Conservation (phyloP, 306 rosid genomes). For the Cicer pinnatifidum region DNA sequence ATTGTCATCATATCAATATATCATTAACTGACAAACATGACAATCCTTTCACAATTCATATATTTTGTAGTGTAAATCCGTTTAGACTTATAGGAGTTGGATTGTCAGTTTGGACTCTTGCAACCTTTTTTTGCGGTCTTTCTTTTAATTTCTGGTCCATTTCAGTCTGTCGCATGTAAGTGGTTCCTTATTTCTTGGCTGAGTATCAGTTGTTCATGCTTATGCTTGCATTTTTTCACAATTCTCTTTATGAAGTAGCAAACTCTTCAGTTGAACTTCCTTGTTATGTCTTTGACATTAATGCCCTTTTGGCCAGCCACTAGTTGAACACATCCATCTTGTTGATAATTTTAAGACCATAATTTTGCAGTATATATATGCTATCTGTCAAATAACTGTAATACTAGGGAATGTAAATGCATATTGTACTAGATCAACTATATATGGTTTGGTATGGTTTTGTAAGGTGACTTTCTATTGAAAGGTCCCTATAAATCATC, state of each 20-base stretch:
- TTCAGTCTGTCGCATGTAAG: conserved; percentile 78
- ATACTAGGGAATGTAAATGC: too few species aligned
- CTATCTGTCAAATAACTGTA: too few species aligned
- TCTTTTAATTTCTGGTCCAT: conserved; percentile 86
- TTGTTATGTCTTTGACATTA: conserved; percentile 26
- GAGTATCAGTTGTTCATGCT: conserved; percentile 29
- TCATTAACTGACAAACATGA: conserved; percentile 2
- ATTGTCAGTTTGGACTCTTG: conserved; percentile 79
- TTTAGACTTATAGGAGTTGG: conserved; percentile 92
- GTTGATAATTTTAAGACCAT: too few species aligned
- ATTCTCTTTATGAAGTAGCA: conserved; percentile 29
- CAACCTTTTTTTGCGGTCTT: conserved; percentile 62
- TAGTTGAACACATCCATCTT: too few species aligned
- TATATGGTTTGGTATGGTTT: too few species aligned
- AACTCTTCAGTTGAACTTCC: conserved; percentile 37
- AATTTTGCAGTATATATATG: too few species aligned
- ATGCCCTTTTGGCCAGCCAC: too few species aligned
- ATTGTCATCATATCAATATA: neutral
- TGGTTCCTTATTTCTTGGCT: conserved; percentile 38
- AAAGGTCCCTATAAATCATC: too few species aligned
- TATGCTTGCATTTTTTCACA: conserved; percentile 29
- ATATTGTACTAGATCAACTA: too few species aligned
- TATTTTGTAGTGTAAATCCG: conserved; percentile 73
- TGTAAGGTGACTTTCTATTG: too few species aligned
- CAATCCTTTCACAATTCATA: conserved; percentile 17